phyloP scores from a whole-genome alignment of 345 rosid genomes.

The Pistacia integerrima region DNA sequence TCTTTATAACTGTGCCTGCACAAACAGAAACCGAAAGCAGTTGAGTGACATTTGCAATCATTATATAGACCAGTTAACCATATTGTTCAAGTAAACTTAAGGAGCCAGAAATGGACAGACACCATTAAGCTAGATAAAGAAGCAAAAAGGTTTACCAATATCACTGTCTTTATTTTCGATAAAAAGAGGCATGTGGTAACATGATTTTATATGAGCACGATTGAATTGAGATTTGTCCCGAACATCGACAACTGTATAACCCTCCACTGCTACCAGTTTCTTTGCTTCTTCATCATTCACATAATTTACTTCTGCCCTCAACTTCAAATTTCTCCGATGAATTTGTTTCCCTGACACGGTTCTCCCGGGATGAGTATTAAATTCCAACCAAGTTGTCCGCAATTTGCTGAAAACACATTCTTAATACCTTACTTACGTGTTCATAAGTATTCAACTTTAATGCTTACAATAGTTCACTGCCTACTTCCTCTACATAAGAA shows the following conservation, averaged over 20 bases:
- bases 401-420: conserved; percentile 57
- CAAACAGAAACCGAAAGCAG: conserved; percentile 11
- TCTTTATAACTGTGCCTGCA: conserved; percentile 77
- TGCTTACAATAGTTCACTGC: background rate
- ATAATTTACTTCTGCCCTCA: conserved; percentile 77
- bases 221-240: conserved; percentile 75
- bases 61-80: conserved; percentile 6
- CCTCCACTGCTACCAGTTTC: conserved; percentile 55
- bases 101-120: background rate
- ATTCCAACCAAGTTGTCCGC: conserved; percentile 40
- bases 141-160: conserved; percentile 41
- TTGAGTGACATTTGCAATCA: background rate
- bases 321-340: conserved; percentile 40
- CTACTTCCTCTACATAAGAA: background rate
- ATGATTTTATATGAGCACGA: conserved; percentile 84
- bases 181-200: conserved; percentile 82
- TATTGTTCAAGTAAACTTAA: background rate
- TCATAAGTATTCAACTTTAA: conserved; percentile 12
- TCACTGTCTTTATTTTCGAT: conserved; percentile 84
- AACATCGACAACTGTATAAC: conserved; percentile 70
- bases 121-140: background rate
- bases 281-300: conserved; percentile 89
- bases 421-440: conserved; percentile 29
- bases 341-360: conserved; percentile 32
- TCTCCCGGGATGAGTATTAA: conserved; percentile 44